Evolutionary conservation across 345 rosid genomes (phyloP), one percentile per base, ranked within the genome.

Genomic region (Gossypium stocksii): DNA sequence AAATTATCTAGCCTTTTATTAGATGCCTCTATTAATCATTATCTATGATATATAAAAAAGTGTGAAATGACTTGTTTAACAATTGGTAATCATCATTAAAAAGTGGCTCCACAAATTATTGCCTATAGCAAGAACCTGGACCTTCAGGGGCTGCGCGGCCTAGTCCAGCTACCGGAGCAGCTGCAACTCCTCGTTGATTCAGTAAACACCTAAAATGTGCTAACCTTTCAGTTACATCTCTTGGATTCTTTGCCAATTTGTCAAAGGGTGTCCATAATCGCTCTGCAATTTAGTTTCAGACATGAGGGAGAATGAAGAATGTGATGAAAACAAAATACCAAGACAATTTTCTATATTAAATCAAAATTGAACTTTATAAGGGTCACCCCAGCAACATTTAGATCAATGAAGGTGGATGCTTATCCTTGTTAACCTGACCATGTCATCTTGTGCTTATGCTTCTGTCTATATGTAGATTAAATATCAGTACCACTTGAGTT

Each of bases 181-280:
- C 95, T 15, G 90, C 89, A 41, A 90, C 79, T 75, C 93, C 93
- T 81, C 96, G 82, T 83, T 84, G 82, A 85, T 89, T 86, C 75
- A 90, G 67, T 75, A 90, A 78, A 67, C 96, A 90, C 80, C 96
- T 85, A 80, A 90, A 90, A 69, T 86, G 82, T 74, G 90, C 82
- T 74, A 89, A 81, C 79, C 97, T 87, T 61, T 63, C 58, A 1
- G 72, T 59, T 61, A 86, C 93, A 69, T 80, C 67, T 51, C 53
- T n/a, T 0, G 89, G 80, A 74, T 82, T 64, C 72, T 78, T 80
- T 22, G 91, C 87, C 69, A 89, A 78, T 82, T 85, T 85, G 74
- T 79, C 76, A 29, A 79, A 84, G 3, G 89, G 77, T 66, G 93
- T 89, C 96, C 96, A 90, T 45, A 91, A 69, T 74, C 93, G 82